Base-by-base conservation (phyloP, 2,329 filamentous ascomycete species). In the Pestalotiopsis sp. region DNA sequence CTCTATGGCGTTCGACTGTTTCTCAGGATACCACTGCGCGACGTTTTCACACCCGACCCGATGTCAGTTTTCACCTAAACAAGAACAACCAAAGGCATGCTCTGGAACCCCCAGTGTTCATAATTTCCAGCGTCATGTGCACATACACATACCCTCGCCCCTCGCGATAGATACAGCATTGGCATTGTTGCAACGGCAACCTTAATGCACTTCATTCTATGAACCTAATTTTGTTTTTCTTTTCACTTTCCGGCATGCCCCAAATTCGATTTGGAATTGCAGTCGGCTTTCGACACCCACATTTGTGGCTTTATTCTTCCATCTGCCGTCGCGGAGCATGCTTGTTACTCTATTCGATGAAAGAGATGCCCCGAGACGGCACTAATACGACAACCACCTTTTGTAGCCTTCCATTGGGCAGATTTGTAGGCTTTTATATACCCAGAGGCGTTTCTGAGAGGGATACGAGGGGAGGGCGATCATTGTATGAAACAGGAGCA, bases 1-100 rank as follows among this genome's bases (percentile, higher is more conserved):
- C 77, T 78, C 75, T 78, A 75, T 66, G 81, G 81, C 77, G 80
- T 82, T 81, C 68, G 70, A 73, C 76, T 71, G 72, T 72, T 73
- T 70, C 52, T 49, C 45, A n/a, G 66, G 58, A 62, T 36, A 52
- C 25, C 58, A 62, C 66, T 71, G 20, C 63, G 58, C 60, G n/a
- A 56, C 41, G 60, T 17, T 27, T 27, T 27, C 60, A 49, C 27
- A 27, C 25, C 59, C 41, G 39, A 31, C 6, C 57, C 49, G 36
- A 68, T 60, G 25, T 7, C 25, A 39, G 31, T 20, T n/a, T 36
- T 36, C 67, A 45, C 41, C 39, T 20, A 38, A 31, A 7, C 36
- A 27, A n/a, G 9, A 61, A 38, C n/a, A 27, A 25, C 13, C 56
- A 38, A 56, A 31, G 13, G 45, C 65, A 64, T 66, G 61, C 39